Evolutionary conservation across 2,329 filamentous ascomycete species (phyloP), one percentile per base, ranked within the genome.

Genomic region (Fusarium sp.): DNA sequence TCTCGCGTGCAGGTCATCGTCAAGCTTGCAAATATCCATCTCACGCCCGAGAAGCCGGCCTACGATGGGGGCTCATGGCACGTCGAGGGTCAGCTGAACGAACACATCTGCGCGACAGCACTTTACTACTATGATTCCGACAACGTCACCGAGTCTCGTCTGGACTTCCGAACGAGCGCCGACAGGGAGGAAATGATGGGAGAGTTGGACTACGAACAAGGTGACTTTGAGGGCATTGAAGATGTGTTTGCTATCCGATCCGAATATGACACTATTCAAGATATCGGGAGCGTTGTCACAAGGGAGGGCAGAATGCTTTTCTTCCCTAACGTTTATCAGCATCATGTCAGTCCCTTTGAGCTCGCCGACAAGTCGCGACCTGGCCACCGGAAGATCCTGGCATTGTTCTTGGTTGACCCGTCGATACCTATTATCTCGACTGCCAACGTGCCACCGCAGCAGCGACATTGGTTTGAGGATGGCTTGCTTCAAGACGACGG

Each of bases 61-160:
- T 91, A 88, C 65, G 75, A 78, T 0, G 84, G 84, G 16, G 86
- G 86, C 1, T 78, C 77, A 2, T 89, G 86, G 83, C 86, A 88
- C 66, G 72, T 86, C 3, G 86, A 88, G 65, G 86, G 86, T 18
- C 79, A 80, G 64, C 67, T 83, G 9, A 91, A 91, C 69, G 89
- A 92, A 75, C 85, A 85, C 65, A 90, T 92, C 37, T 84, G 83
- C 67, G 88, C 88, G 0, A 88, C 88, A 0, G 86, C 88, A 1
- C 78, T 91, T 18, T 89, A 88, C 76, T 89, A 89, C 75, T 87
- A 87, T 68, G 85, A 89, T 62, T 79, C 75, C 45, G 83, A 88
- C 0, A 92, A 92, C 74, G 84, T 91, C 51, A 85, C 84, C 0
- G 80, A 84, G 2, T 82, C 81, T 46, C 72, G 70, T 6, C 80